Base-by-base conservation (phyloP, 805 yeast genomes). In the Metschnikowia cubensis region DNA sequence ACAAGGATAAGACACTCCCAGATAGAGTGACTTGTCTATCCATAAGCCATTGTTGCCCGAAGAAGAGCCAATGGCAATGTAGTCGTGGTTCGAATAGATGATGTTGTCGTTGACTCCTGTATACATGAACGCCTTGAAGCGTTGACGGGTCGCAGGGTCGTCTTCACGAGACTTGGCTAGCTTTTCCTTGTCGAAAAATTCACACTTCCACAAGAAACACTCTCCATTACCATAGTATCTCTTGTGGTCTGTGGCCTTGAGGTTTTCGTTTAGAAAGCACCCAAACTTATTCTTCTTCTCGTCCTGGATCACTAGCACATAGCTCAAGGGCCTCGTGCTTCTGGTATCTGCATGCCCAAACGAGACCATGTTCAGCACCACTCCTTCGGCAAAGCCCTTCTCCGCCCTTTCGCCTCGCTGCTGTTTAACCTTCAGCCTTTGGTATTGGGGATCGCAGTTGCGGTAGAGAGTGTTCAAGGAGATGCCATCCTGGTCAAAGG, bases 181-280 rank as follows among this genome's bases (percentile, higher is more conserved):
- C 31, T 45, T 52, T 18, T 29, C 42, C 45, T 34, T 35, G 33
- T 57, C 67, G 64, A 47, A 75, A 74, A 63, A 67, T 53, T 81
- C 87, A n/a, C 79, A 61, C 56, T 84, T 87, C 96, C 97, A 92
- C 20, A 92, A 73, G 59, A 94, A 91, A 62, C 98, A 90, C 65
- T 92, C 97, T 0, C 97, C 97, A 68, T 91, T 91, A 0, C 99
- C 99, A 59, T 84, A 87, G 68, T 84, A 92, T 50, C 88, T 75
- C 59, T 81, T 81, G 44, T 80, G 79, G 45, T 88, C 95, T 50
- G 84, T 79, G 1, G 90, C 85, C 51, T 79, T 82, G 51, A 87
- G 75, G 48, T 79, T 74, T 57, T 88, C 96, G 64, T 89, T 89
- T 43, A 83, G 57, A 64, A 81, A 91, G 13, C 89, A 85, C 0